These are phyloP conservation scores for Hibiscus trionum DNA, from an alignment of 345 rosid species.

Conservation along the genomic window DNA sequence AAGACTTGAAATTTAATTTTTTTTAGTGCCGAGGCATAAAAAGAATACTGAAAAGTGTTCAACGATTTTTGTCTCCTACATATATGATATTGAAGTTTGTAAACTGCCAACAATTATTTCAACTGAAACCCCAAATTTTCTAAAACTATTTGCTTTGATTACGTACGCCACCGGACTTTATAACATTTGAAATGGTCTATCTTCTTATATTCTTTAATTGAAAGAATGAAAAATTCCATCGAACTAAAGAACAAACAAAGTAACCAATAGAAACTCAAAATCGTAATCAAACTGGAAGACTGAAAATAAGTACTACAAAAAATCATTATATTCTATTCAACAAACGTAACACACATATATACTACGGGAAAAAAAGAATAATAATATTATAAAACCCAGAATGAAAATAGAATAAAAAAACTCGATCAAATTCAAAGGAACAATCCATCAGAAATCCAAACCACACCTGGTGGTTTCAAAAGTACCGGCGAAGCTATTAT, in stretches of 20 bases:
- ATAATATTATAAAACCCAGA: background rate
- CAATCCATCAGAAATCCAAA: constrained; percentile 28
- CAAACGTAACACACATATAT: background rate
- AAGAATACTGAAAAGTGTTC: too few species aligned
- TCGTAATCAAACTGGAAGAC: background rate
- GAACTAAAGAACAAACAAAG: too few species aligned
- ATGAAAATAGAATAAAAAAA: background rate
- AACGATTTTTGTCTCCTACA: too few species aligned
- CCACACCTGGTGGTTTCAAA: constrained; percentile 38
- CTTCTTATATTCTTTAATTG: background rate
- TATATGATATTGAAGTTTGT: too few species aligned
- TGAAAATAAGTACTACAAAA: background rate
- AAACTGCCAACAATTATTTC: too few species aligned
- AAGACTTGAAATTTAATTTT: too few species aligned
- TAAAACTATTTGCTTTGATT: too few species aligned
- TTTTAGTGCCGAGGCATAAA: too few species aligned
- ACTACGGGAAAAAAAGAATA: background rate
- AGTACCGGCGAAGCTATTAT: constrained; percentile 16
- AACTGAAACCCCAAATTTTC: background rate
- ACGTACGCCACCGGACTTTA: too few species aligned
- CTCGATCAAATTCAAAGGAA: background rate
- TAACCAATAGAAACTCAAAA: background rate
- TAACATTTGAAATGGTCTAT: background rate
- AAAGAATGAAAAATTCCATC: background rate
- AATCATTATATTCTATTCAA: background rate